Evolutionary conservation across 2,329 filamentous ascomycete species (phyloP).

Genomic region (Piedraia hortae): DNA sequence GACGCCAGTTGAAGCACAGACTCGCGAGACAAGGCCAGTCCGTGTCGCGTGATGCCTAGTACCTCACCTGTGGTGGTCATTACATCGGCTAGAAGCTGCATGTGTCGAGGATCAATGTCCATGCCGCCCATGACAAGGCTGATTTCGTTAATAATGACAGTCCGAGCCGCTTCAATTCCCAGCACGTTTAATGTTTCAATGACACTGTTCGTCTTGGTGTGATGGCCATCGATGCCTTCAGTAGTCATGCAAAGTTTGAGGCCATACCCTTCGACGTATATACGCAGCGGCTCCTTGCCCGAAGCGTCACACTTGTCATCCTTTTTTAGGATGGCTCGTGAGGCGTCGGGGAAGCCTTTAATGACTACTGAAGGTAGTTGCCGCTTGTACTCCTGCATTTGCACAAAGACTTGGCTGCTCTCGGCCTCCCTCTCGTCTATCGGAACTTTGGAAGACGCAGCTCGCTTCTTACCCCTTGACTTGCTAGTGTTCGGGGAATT

Average conservation of each 20-base stretch:
- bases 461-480: slow-evolving; percentile 2
- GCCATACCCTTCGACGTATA: slow-evolving; percentile 83
- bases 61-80: slow-evolving; percentile 99
- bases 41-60: slow-evolving; percentile 85
- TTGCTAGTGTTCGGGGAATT: slow-evolving; percentile 24
- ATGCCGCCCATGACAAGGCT: slow-evolving; percentile 71
- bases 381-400: slow-evolving; percentile 65
- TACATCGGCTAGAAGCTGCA: slow-evolving; percentile 87
- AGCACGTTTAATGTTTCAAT: slow-evolving; percentile 72
- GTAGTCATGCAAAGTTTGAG: slow-evolving; percentile 77
- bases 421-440: slow-evolving; percentile 12
- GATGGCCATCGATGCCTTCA: slow-evolving; percentile 57
- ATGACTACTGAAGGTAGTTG: slow-evolving; percentile 61
- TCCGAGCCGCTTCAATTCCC: slow-evolving; percentile 79
- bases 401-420: slow-evolving; percentile 28
- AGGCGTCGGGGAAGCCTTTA: slow-evolving; percentile 64
- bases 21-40: slow-evolving; percentile 87
- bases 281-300: slow-evolving; percentile 26
- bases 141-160: slow-evolving; percentile 75
- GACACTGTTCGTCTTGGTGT: slow-evolving; percentile 55
- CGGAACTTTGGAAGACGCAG: slow-evolving; percentile 13
- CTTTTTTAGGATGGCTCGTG: slow-evolving; percentile 69
- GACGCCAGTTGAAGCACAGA: slow-evolving; percentile 77
- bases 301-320: slow-evolving; percentile 37
- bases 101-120: slow-evolving; percentile 90